These are phyloP conservation scores for Mycena chlorophos DNA, from an alignment of 768 basidiomycete species.

Conservation along the genomic window DNA sequence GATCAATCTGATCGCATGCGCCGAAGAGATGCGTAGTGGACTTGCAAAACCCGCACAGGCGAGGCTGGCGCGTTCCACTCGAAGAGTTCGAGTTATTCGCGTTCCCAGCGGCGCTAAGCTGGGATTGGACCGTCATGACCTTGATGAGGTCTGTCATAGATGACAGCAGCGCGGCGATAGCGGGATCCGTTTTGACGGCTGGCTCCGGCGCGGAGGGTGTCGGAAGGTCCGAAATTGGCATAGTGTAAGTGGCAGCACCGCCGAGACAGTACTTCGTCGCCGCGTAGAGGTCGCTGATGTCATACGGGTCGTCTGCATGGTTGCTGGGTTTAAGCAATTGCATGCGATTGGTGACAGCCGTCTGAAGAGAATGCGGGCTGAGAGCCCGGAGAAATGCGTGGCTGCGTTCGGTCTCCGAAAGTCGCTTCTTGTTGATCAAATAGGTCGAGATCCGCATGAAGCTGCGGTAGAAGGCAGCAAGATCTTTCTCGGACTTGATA, in stretches of 20 bases:
- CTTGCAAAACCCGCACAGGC: slow-evolving; percentile 36
- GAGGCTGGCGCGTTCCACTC: neutral
- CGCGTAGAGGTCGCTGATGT: slow-evolving; percentile 19
- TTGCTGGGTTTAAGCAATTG: slow-evolving; percentile 23
- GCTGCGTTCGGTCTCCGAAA: slow-evolving; percentile 21
- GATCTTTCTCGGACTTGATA: slow-evolving; percentile 16
- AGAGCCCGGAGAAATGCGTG: slow-evolving; percentile 21
- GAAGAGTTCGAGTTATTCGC: too few relatives aligned
- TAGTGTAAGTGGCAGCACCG: neutral
- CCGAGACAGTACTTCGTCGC: slow-evolving; percentile 23
- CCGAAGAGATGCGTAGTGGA: slow-evolving; percentile 41
- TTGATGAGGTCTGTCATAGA: too few relatives aligned
- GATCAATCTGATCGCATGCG: slow-evolving; percentile 29
- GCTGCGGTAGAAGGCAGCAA: slow-evolving; percentile 21
- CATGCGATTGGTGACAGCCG: slow-evolving; percentile 14
- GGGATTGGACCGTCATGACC: too few relatives aligned
- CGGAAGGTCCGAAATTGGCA: too few relatives aligned
- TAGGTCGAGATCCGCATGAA: slow-evolving; percentile 23
- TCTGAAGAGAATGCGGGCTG: slow-evolving; percentile 1
- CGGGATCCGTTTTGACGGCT: slow-evolving; percentile 23
- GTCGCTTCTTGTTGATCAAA: slow-evolving; percentile 16
- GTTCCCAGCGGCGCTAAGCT: too few relatives aligned
- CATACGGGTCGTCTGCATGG: slow-evolving; percentile 27
- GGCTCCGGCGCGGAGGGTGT: slow-evolving; percentile 4
- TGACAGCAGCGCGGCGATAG: neutral